Base-by-base conservation (phyloP, 768 basidiomycete genomes). In the Rhizopogon roseolus region DNA sequence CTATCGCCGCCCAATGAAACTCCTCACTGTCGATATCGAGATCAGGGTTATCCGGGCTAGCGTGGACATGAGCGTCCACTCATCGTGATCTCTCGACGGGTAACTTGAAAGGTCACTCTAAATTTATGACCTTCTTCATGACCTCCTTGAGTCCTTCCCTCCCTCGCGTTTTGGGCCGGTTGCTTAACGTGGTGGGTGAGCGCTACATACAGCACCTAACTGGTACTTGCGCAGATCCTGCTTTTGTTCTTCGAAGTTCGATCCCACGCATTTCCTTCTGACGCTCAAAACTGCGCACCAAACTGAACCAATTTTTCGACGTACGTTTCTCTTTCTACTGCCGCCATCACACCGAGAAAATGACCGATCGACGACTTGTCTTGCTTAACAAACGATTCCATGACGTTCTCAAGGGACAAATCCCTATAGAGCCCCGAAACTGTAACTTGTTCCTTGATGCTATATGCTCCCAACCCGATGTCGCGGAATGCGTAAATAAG, bases 391-490 rank as follows among this genome's bases (percentile, higher is more conserved):
- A 68, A 50, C 49, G 61, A 32, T 65, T 75, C 34, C 40, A 67
- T 27, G 13, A 50, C 14, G 57, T 73, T 32, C 36, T 72, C 13
- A 41, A 43, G 19, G 72, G 69, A 14, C 54, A 58, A 41, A 38
- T 43, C 4, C 6, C 13, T 0, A 19, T 76, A 3, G 50, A 60
- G 0, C 28, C 56, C 11, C 49, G 54, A 16, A 71, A 67, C 39
- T 41, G 54, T 9, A 14, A 42, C 5, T 65, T 64, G 1, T 79
- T 79, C 54, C 60, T 80, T 9, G 76, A 80, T 49, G 73, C 72
- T 0, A 61, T 79, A n/a, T 76, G 64, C 60, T 56, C 60, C 16
- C 71, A 73, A 48, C 57, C 63, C 5, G 72, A 77, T 36, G 56
- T 70, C 3, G 55, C 62, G 1, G 52, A 55, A 0, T 75, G 73